Evolutionary conservation across 2,329 filamentous ascomycete genomes (phyloP), one percentile per base, ranked within the genome.

Genomic region (Parastagonospora avenae): DNA sequence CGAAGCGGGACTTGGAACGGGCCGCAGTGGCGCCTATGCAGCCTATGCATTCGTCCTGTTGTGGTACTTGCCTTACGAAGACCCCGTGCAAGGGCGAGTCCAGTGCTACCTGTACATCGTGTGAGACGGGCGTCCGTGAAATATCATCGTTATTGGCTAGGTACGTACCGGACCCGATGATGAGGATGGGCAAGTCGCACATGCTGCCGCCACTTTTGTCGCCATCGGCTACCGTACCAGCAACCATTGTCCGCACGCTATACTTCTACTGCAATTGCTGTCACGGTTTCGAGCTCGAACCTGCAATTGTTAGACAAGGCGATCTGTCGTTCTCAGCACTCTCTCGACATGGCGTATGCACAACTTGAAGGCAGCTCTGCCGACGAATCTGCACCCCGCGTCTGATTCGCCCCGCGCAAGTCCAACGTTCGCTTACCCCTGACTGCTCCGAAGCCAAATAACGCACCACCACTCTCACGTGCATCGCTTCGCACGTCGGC

Each of bases 1-100:
- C 14, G 14, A 24, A 24, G 19, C 19, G 19, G 19, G 19, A 24
- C 32, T 42, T 31, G 31, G 11, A 16, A 40, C 37, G 28, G 28
- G 16, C 16, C 12, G 35, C 19, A 30, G 27, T 8, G 8, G 35
- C 31, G 12, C 35, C 35, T 29, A 40, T 16, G 16, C 19, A 24
- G 28, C 2, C 38, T 31, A 31, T 8, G 29, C 29, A 11, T 31
- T 31, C 11, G 29, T 8, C 29, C 11, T 31, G 32, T 19, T 12
- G n/a, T n/a, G n/a, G 5, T 28, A 54, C 60, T 35, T 65, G 71
- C 68, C 63, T 72, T 71, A 35, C 55, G 54, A 16, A 74, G 65
- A 19, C 69, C 72, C 52, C 71, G 71, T 36, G 67, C 71, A n/a
- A 74, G 63, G 8, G 70, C 69, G 24, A 74, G 68, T 37, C 71